Evolutionary conservation across 2,329 filamentous ascomycete species (phyloP).

Genomic region (Clonostachys rhizophaga): DNA sequence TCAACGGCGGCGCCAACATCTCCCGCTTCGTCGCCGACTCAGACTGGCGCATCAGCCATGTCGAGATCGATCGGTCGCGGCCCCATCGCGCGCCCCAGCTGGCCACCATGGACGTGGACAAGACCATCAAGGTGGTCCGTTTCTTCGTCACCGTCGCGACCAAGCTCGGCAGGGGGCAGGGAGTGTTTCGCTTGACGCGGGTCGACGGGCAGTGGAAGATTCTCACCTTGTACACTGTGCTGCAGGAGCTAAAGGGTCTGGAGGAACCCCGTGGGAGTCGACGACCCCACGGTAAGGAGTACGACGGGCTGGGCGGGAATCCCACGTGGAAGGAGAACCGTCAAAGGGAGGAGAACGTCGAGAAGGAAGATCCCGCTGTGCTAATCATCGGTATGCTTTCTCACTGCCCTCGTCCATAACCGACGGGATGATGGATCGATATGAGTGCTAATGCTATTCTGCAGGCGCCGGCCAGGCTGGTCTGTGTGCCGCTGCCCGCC

Average conservation of each 20-base stretch:
- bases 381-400: conserved; percentile 52
- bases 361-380: conserved; percentile 48
- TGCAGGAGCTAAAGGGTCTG: conserved; percentile 47
- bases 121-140: conserved; percentile 45
- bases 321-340: conserved; percentile 59
- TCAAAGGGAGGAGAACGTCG: conserved; percentile 38
- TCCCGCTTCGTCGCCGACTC: no score
- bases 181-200: conserved; percentile 46
- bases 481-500: conserved; percentile 49
- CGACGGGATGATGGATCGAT: not conserved
- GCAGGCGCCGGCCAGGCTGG: conserved; percentile 57
- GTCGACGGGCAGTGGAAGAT: conserved; percentile 49
- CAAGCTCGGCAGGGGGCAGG: conserved; percentile 46
- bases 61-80: conserved; percentile 44
- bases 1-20: conserved; percentile 14
- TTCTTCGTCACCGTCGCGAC: conserved; percentile 53
- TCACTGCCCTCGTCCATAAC: not conserved
- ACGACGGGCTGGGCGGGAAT: conserved; percentile 43
- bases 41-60: no score
- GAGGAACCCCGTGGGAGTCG: conserved; percentile 41
- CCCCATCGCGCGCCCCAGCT: conserved; percentile 34
- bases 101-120: conserved; percentile 40
- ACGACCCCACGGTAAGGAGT: conserved; percentile 50
- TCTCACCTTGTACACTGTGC: conserved; percentile 57
- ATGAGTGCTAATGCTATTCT: not conserved